Evolutionary conservation across 177 flowering plant species (phyloP), one percentile per base, ranked within the genome.

Genomic region (Telopea speciosissima): DNA sequence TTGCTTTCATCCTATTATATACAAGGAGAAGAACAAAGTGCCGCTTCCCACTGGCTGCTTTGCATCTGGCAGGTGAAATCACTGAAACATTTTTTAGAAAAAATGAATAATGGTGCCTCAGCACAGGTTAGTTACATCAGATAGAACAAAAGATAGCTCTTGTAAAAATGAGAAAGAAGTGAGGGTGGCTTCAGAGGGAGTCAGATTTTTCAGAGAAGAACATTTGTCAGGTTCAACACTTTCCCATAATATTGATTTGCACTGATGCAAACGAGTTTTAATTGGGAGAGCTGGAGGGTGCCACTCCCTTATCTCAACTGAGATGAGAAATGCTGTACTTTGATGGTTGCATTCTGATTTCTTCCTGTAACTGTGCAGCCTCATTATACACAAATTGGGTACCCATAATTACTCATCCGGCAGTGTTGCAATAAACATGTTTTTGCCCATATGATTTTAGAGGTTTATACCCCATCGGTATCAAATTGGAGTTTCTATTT

Each of bases 371-470:
- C 31, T 24, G 26, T 69, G 40, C 58, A 5, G 13, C 60, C 6
- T 69, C 71, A 62, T 62, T 16, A 69, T 60, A 33, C 44, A n/a
- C n/a, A n/a, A n/a, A n/a, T 49, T 33, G 21, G 33, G 44, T 31
- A 59, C 19, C 33, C 26, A 59, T 69, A 59, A 59, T n/a, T 60
- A 59, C 56, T 17, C 17, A 36, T 23, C 62, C 24, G 31, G 44
- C 22, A 36, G 45, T 59, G 71, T 6, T 60, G 65, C 56, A 58
- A 69, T 40, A 49, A 58, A 19, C 60, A 58, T 68, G 59, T 24
- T 69, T 28, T 33, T 56, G 58, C 19, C 36, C 12, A 11, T 31
- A 28, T 33, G 71, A 59, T n/a, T 59, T 36, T 22, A 69, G 40
- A 59, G 26, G 62, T 24, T 68, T 10, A 56, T n/a, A 33, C 6